These are phyloP conservation scores for Paraphoma chrysanthemicola DNA, from an alignment of 2,329 filamentous ascomycete genomes.

Conservation along the genomic window DNA sequence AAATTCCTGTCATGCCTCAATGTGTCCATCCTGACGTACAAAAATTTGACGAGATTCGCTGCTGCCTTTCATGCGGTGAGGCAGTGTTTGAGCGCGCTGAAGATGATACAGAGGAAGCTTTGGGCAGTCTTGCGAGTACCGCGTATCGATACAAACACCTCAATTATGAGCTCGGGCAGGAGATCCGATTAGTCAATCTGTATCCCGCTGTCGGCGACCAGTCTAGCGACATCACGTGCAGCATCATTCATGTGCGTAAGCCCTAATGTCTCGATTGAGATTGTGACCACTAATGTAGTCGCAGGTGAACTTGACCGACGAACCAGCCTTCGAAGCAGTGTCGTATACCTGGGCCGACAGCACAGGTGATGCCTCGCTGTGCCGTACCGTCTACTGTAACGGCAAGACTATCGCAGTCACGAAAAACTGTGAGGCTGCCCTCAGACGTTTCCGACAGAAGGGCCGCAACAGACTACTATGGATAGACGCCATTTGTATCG, in stretches of 20 bases:
- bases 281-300: too few species aligned
- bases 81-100: background rate
- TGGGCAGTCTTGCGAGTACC: background rate
- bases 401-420: too few species aligned
- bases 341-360: too few species aligned
- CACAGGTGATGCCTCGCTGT: too few species aligned
- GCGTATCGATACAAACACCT: background rate
- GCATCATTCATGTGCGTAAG: too few species aligned
- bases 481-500: background rate
- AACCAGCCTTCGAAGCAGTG: too few species aligned
- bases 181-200: background rate
- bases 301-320: too few species aligned
- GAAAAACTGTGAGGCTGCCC: background rate
- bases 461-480: background rate
- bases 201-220: background rate
- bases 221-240: too few species aligned
- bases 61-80: background rate
- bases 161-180: background rate
- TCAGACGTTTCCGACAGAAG: background rate
- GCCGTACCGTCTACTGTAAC: too few species aligned
- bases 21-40: background rate
- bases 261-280: too few species aligned
- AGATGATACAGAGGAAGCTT: background rate
- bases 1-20: too few species aligned
- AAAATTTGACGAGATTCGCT: background rate